phyloP scores from a whole-genome alignment of 345 rosid genomes.

The Geranium rotundifolium region DNA sequence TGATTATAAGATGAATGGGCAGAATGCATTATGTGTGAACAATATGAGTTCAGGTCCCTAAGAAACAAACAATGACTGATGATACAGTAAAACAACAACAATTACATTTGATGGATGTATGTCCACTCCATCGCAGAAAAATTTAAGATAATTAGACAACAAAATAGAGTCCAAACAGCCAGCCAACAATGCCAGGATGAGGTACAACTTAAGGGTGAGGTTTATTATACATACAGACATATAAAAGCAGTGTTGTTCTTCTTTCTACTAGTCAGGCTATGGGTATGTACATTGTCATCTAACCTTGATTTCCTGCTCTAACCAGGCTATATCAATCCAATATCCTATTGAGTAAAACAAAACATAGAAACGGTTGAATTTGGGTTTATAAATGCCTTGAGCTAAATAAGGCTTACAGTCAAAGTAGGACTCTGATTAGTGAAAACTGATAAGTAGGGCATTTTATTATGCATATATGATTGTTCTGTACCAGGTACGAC shows the following conservation, averaged over 20 bases:
- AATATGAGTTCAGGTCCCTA: neutral
- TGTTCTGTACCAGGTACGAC: neutral
- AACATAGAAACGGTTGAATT: neutral
- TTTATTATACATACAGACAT: no score
- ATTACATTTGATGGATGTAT: neutral
- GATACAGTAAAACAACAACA: no score
- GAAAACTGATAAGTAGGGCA: neutral
- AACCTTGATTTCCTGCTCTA: neutral
- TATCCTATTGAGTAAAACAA: neutral
- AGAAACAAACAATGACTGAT: neutral
- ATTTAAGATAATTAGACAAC: neutral
- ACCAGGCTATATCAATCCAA: neutral
- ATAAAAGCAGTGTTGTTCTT: neutral
- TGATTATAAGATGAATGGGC: slow-evolving; percentile 7
- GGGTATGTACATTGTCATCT: neutral
- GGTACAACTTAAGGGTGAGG: neutral
- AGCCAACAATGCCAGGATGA: no score
- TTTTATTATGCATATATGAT: neutral
- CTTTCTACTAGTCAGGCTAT: neutral
- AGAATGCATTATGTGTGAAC: neutral
- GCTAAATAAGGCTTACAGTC: neutral
- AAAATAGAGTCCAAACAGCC: neutral
- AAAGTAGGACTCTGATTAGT: neutral
- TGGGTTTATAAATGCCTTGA: neutral
- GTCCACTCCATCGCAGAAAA: neutral